phyloP scores from a whole-genome alignment of 257 asterid genomes.

The Solanum gandarillasii region DNA sequence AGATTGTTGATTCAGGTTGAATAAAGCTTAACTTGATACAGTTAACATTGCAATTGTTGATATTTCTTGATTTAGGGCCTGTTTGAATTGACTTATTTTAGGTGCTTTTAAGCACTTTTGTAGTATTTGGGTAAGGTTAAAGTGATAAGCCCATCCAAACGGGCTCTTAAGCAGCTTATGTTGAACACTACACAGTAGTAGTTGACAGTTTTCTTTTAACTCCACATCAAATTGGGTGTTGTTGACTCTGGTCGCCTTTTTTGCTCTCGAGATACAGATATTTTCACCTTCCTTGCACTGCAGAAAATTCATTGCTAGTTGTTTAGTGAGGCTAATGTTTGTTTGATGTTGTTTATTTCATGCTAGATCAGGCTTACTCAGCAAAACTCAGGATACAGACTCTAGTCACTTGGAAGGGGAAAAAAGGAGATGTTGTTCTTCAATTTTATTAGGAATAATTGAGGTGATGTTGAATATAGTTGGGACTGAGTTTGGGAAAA shows the following conservation, averaged over 20 bases:
- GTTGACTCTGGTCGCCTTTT: background rate
- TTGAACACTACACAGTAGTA: background rate
- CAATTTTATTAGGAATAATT: slow-evolving; percentile 46
- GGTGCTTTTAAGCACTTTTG: background rate
- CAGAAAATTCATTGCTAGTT: background rate
- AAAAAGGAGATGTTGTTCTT: slow-evolving; percentile 37
- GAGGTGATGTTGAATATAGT: slow-evolving; percentile 60
- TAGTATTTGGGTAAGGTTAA: background rate
- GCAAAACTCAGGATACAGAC: slow-evolving; percentile 31
- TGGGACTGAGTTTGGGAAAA: slow-evolving; percentile 49
- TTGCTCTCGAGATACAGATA: background rate
- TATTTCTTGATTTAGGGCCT: background rate
- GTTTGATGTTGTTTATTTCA: slow-evolving; percentile 10
- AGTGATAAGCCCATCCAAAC: background rate
- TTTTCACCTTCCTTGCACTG: background rate
- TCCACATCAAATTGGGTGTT: background rate
- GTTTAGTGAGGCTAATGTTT: background rate
- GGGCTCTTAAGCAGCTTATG: background rate
- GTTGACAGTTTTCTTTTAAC: background rate
- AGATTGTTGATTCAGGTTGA: background rate
- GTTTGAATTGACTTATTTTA: background rate
- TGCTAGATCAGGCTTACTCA: slow-evolving; percentile 52
- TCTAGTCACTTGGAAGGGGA: slow-evolving; percentile 42
- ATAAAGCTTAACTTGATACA: background rate
- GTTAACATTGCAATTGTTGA: background rate